Base-by-base conservation (phyloP, 345 rosid genomes). In the Balakata baccata region DNA sequence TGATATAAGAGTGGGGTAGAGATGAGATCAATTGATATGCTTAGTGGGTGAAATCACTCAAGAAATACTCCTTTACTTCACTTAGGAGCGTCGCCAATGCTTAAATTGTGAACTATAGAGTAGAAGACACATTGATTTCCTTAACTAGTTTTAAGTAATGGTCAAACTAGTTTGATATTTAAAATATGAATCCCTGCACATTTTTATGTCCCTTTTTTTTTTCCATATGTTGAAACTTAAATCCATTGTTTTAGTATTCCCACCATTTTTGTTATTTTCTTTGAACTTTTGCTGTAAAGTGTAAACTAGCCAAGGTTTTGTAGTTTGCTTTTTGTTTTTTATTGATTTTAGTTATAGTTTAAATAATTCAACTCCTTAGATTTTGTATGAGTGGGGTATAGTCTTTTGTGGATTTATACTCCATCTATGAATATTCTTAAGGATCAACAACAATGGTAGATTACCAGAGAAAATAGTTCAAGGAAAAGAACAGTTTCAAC, bases 231-330 rank as follows among this genome's bases (percentile, higher is more conserved):
- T 29, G 8, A 60, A 60, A 60, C 41, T 60, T 34, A 3, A 60
- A 22, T 22, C 37, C 6, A 12, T 2, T 34, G 17, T 34, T 16
- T 62, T 12, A 16, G 11, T 16, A 60, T 11, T 62, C 18, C 39
- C 37, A 34, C 46, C 20, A 62, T 62, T 62, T 7, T 12, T 13
- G 1, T n/a, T n/a, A n/a, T 62, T 66, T 66, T 47, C 56, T 13
- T 12, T 49, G 56, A 6, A 47, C 58, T 53, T 53, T 22, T 17
- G 72, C 18, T 17, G 49, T 69, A n/a, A 59, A 18, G 11, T 17
- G 49, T 69, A n/a, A 59, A 18, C 57, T 71, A 46, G 74, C 18
- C 39, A 18, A 16, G 50, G 53, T 70, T 41, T 46, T 70, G 61
- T 4, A 60, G 47, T 46, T 71, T 41, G 41, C 58, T 70, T 58